Evolutionary conservation across 2,329 filamentous ascomycete species (phyloP), one percentile per base, ranked within the genome.

Genomic region (Epichloe coenophiala): DNA sequence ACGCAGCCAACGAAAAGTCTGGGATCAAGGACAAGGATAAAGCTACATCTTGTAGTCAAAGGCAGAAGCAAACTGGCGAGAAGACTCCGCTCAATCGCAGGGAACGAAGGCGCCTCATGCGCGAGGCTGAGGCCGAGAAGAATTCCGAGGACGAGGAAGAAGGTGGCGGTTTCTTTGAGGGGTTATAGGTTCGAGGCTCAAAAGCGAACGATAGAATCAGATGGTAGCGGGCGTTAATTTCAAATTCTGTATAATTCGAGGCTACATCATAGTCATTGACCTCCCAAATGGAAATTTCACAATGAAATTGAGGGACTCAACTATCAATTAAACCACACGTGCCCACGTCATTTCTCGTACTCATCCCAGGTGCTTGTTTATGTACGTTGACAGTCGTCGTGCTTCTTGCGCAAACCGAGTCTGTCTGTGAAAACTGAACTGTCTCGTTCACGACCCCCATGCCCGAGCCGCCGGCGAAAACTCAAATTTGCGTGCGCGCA

Each of bases 81-180:
- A 57, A 58, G 51, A 51, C 57, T 27, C 59, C 56, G 42, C 58
- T 64, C 42, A 71, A 71, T 51, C 60, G 64, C 27, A 62, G 65
- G 51, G 64, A 68, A 54, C 58, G 63, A 51, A 65, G 63, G 47
- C 60, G 60, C 45, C 58, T 63, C 43, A 66, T 67, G 63, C 65
- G 62, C 46, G 60, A 68, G 56, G 52, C 61, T 39, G 55, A 58
- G 59, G 60, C 66, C 50, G 48, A 60, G n/a, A 55, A 60, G n/a
- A 63, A 65, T 21, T 63, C 66, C 41, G 70, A 72, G 23, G 63
- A 66, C 17, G 72, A 71, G 21, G 70, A 73, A 51, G 76, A 75
- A 15, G 78, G 71, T 49, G 76, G 74, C 21, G 76, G 71, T 9
- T 75, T 77, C 12, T 83, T 83, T 65, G 52, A 53, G 35, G 52